Percentiles rank a stretch among this genome's conserved stretches.
Conservation (phyloP, 306 rosid genomes). For the Comarum palustre region DNA sequence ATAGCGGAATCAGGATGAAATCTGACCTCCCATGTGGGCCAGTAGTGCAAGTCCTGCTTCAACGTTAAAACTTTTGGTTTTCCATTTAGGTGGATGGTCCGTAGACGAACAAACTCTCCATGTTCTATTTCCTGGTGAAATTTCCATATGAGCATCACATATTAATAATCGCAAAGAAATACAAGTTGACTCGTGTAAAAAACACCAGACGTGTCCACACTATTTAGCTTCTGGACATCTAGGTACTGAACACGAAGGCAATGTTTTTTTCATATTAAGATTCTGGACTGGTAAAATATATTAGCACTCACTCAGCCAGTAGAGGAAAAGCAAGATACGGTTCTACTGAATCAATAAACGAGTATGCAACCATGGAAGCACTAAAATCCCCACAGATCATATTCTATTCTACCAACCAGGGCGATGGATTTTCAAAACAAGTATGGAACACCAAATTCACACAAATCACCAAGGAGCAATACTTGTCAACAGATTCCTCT, state of each 20-base stretch:
- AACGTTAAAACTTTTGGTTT: slow-evolving; percentile 80
- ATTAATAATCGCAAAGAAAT: neutral
- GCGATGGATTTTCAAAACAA: neutral
- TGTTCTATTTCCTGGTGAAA: slow-evolving; percentile 68
- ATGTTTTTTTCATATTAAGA: neutral
- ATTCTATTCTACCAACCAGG: neutral
- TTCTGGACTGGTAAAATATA: neutral
- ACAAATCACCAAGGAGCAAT: neutral
- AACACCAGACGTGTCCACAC: neutral
- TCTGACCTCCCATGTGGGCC: slow-evolving; percentile 92
- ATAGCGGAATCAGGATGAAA: slow-evolving; percentile 67
- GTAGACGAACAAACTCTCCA: slow-evolving; percentile 80
- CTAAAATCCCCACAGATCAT: neutral
- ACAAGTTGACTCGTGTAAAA: neutral
- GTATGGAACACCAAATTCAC: neutral
- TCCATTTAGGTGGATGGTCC: slow-evolving; percentile 79
- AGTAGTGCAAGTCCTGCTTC: slow-evolving; percentile 93
- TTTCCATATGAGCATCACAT: slow-evolving; percentile 18
- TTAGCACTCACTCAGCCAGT: neutral
- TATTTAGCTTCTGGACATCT: neutral
- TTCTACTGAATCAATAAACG: neutral
- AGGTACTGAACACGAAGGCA: neutral
- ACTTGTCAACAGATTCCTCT: neutral
- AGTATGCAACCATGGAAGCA: neutral
- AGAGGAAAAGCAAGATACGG: neutral